Base-by-base conservation (phyloP, 371 early-diverging fungal genomes). In the Rhizopus arrhizus region DNA sequence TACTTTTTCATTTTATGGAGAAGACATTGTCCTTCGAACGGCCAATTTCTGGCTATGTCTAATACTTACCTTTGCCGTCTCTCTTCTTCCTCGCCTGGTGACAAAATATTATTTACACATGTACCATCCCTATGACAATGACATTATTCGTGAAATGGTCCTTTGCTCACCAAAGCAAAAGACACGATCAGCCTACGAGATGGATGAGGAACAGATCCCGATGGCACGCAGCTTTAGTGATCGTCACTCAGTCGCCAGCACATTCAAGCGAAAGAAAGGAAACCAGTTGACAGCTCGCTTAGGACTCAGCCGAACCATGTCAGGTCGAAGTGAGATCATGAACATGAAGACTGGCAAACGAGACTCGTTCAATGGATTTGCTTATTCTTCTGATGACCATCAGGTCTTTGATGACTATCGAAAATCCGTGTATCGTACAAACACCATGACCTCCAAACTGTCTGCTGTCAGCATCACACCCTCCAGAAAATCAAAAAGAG, bases 41-140 rank as follows among this genome's bases (percentile, higher is more conserved):
- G 80, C 79, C n/a, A 66, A 72, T 0, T 88, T 88, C 55, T 88
- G 85, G 79, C 56, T 83, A 4, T 72, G 74, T 40, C 43, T 81
- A 6, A 40, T 84, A 4, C 36, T 90, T 15, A 80, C 81, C 0
- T 77, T 88, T 50, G 62, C 69, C 11, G 68, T 82, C 11, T 76
- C 78, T 13, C 64, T 89, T 55, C 29, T 83, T 16, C 88, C 90
- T 0, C 70, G 87, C 13, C 69, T 74, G 32, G 66, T 74, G 5
- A 67, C 80, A 36, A 81, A 82, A 48, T 81, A 78, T 42, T 74
- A 71, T n/a, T 68, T 81, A 29, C 83, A 76, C 46, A 74, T 74
- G 61, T 75, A 81, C 28, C 47, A 67, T 52, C 90, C 90, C 0
- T 77, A 71, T 42, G 90, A 89, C 52, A 82, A 84, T 15, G 90